Base-by-base conservation (phyloP, 768 basidiomycete genomes). In the Cyclocybe aegerita region DNA sequence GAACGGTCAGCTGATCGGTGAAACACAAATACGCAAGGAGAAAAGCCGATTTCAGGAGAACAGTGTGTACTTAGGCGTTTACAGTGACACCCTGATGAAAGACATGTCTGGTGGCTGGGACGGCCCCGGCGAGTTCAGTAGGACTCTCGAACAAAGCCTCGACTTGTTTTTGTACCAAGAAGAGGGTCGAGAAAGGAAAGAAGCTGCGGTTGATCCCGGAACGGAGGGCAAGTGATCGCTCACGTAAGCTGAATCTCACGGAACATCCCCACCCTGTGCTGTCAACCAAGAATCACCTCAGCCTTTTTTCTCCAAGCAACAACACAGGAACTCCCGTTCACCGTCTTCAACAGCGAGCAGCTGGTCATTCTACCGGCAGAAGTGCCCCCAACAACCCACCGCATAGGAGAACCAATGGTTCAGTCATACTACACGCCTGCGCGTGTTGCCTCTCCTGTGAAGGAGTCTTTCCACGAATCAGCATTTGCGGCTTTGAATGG, bases 381-480 rank as follows among this genome's bases (percentile, higher is more conserved):
- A 52, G 12, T 17, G 33, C 35, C 43, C 32, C 30, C 30, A 31
- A 36, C 49, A 32, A 53, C 50, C 50, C 36, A 32, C 33, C 49
- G 49, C 38, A 37, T 43, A 59, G 37, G 39, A 50, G 49, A 49
- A 30, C 38, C 52, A 12, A 78, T 78, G 76, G 71, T 74, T 47
- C 75, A 78, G 58, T 57, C 71, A 23, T 72, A 74, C 60, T 68
- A 68, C 46, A 23, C 23, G 23, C 66, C 73, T 15, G 57, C 60
- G 39, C 67, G 67, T 40, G 63, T 70, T 46, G 56, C 68, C 30
- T 71, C 72, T 17, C 73, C 72, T 31, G 59, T 63, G n/a, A 65
- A 65, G 46, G 65, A 67, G 46, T 56, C 66, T 30, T 63, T 68
- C 51, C 57, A 55, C 53, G 67, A 69, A 47, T 60, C 67, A 14